Evolutionary conservation across 2,329 filamentous ascomycete genomes (phyloP), one percentile per base, ranked within the genome.

Genomic region (Ceratocystiopsis minuta): DNA sequence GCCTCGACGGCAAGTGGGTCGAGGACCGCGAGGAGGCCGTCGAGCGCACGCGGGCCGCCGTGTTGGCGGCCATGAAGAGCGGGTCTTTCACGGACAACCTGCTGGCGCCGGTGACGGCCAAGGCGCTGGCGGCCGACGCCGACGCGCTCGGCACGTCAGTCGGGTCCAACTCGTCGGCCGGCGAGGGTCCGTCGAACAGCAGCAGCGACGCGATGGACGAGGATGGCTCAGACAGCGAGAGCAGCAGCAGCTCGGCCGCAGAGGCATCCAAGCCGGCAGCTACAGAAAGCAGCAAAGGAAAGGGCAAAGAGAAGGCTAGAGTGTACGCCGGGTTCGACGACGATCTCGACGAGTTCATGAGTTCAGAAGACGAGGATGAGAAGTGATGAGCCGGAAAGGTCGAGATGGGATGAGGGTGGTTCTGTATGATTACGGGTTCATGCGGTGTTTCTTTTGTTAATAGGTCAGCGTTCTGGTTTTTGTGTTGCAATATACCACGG

Each of bases 21-120:
- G 90, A 98, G 57, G 80, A 85, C 49, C 94, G 92, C 59, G 87
- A 95, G 52, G 86, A 94, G 55, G 81, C 80, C 20, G 79, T 75
- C 49, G 85, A 92, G 62, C 80, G 81, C 58, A 88, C 86, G 0
- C 66, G 82, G 35, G 76, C 83, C 51, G 82, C 82, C 3, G 80
- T 88, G 6, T 55, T 80, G 36, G 73, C 71, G 39, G 78, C 75
- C 9, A 78, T 86, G 64, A 78, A 75, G 58, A 64, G 67, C 15
- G 75, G 75, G 3, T 65, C 67, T 42, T 74, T 71, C 54, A 72
- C 66, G 47, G 76, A 80, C 60, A 75, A 75, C 49, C 51, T 75
- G 2, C 43, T 44, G 24, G 4, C 24, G 11, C 24, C 24, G 7
- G 24, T 10, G 24, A 10, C 11, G 24, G 24, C 24, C 5, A 28